These are phyloP conservation scores for Flaveria bidentis DNA, from an alignment of 129 eudicot genomes.

Conservation along the genomic window DNA sequence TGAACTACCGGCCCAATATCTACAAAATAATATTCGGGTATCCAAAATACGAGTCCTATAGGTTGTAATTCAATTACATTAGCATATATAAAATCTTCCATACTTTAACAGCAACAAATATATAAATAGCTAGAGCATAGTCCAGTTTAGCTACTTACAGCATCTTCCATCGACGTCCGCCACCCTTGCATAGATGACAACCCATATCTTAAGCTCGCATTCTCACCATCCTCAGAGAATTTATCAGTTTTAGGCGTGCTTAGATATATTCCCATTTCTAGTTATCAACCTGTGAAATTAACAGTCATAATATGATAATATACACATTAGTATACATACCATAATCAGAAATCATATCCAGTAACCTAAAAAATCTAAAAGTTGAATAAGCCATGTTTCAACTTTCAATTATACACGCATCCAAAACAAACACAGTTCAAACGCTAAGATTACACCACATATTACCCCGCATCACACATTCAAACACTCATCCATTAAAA, in stretches of 20 bases:
- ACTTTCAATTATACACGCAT: background rate
- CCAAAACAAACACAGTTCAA: background rate
- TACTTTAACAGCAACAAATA: background rate
- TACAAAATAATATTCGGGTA: background rate
- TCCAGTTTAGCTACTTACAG: conserved; percentile 50
- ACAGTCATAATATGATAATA: conserved; percentile 10
- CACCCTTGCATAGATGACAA: conserved; percentile 93
- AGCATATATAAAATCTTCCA: background rate
- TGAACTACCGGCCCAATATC: background rate
- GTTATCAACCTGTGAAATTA: conserved; percentile 31
- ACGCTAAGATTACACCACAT: background rate
- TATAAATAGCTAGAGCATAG: conserved; percentile 5
- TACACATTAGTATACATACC: background rate
- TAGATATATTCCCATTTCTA: conserved; percentile 72
- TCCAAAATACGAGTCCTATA: conserved; percentile 3
- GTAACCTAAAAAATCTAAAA: background rate
- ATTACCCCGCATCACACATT: background rate
- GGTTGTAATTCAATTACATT: background rate
- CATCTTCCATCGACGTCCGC: conserved; percentile 97
- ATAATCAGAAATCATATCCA: conserved; percentile 11
- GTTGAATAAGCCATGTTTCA: background rate
- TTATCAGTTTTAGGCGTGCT: conserved; percentile 79
- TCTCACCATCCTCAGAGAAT: conserved; percentile 77
- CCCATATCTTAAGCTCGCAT: conserved; percentile 66
- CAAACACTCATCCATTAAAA: background rate